Percentiles rank a stretch among this genome's conserved stretches.
These are phyloP conservation scores for Stentor coeruleus DNA, from an alignment of 73 alveolate species.

Conservation along the genomic window DNA sequence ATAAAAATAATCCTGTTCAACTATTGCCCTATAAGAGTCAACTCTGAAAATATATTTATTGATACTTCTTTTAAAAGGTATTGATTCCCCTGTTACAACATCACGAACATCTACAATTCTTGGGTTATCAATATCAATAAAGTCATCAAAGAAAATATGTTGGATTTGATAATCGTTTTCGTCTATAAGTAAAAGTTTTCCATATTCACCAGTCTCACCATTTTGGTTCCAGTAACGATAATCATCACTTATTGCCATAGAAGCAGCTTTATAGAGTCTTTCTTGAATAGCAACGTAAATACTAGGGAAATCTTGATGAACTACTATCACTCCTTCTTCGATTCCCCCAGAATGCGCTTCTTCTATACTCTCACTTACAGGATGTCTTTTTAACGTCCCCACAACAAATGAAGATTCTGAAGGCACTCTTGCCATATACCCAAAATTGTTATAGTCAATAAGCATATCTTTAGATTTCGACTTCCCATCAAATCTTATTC, in stretches of 20 bases:
- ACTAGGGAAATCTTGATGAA: slow-evolving; percentile 70
- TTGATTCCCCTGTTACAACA: slow-evolving; percentile 70
- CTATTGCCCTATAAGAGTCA: slow-evolving; percentile 88
- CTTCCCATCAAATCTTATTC: slow-evolving; percentile 91
- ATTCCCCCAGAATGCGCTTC: slow-evolving; percentile 69
- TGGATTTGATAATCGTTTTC: slow-evolving; percentile 79
- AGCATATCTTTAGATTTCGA: slow-evolving; percentile 82
- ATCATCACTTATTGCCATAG: slow-evolving; percentile 86
- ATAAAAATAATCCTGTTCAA: slow-evolving; percentile 90
- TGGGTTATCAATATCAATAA: slow-evolving; percentile 62
- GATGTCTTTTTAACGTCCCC: slow-evolving; percentile 72
- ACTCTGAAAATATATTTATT: slow-evolving; percentile 86
- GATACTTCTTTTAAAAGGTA: slow-evolving; percentile 65
- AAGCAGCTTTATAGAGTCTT: slow-evolving; percentile 60
- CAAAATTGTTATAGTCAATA: slow-evolving; percentile 62
- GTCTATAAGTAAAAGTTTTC: slow-evolving; percentile 84
- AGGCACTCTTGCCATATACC: slow-evolving; percentile 58
- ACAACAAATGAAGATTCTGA: slow-evolving; percentile 57
- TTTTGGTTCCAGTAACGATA: slow-evolving; percentile 51
- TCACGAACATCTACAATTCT: slow-evolving; percentile 85
- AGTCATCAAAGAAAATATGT: slow-evolving; percentile 97
- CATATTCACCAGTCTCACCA: slow-evolving; percentile 48
- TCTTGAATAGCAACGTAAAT: slow-evolving; percentile 68
- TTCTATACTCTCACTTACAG: slow-evolving; percentile 56
- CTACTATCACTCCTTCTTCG: slow-evolving; percentile 67